Evolutionary conservation across 2,329 filamentous ascomycete species (phyloP).

Genomic region (Neofusicoccum ribis): DNA sequence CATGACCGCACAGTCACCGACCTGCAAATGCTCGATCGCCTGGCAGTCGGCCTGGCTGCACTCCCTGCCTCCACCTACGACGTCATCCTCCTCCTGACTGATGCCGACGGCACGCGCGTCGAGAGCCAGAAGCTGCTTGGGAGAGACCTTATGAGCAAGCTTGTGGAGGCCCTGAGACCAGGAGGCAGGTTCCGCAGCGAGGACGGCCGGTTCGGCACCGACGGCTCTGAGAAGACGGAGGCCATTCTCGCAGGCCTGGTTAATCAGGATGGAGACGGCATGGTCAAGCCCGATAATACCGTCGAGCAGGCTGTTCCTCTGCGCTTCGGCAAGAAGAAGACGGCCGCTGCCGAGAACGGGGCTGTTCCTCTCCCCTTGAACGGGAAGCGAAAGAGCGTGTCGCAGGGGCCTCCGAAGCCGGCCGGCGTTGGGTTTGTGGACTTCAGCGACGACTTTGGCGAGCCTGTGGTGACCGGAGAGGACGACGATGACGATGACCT

Average conservation of each 20-base stretch:
- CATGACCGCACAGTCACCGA: conserved; percentile 79
- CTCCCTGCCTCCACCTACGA: conserved; percentile 80
- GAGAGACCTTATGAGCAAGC: conserved; percentile 65
- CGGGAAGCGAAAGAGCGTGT: conserved; percentile 43
- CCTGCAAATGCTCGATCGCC: conserved; percentile 95
- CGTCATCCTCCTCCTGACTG: conserved; percentile 78
- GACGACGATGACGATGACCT: conserved; percentile 64
- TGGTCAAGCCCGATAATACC: conserved; percentile 70
- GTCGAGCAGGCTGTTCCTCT: conserved; percentile 60
- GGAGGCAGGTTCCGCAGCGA: conserved; percentile 70
- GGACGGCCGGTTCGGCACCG: conserved; percentile 59
- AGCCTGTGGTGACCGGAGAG: conserved; percentile 53
- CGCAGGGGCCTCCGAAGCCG: conserved; percentile 44
- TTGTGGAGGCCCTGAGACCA: conserved; percentile 70
- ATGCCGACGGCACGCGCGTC: conserved; percentile 65
- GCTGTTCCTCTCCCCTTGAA: conserved; percentile 32
- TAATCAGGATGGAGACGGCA: conserved; percentile 58
- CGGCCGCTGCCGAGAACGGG: conserved; percentile 37
- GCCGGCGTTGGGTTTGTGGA: conserved; percentile 69
- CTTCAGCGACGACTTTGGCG: conserved; percentile 63
- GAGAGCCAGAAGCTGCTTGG: conserved; percentile 67
- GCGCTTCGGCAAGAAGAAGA: conserved; percentile 65
- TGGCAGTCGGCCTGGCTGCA: conserved; percentile 76
- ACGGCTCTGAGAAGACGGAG: conserved; percentile 64
- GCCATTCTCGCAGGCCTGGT: conserved; percentile 81